These are phyloP conservation scores for Geotrichum fermentans DNA, from an alignment of 1,139 yeast species.

Conservation along the genomic window DNA sequence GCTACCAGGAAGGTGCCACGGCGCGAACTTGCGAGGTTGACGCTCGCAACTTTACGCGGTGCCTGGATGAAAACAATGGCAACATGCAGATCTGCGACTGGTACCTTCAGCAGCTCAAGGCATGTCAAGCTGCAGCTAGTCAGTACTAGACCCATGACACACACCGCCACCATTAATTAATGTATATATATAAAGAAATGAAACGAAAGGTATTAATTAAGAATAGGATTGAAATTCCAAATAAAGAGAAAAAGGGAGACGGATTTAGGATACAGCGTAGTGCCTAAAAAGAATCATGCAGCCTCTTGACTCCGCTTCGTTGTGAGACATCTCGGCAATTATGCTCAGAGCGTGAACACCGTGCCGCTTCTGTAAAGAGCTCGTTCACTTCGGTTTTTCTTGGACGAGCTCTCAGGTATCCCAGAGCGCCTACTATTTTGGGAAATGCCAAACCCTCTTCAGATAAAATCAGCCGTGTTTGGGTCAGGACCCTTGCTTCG, in stretches of 20 bases:
- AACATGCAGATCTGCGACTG: slow-evolving; percentile 96
- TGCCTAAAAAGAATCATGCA: no score
- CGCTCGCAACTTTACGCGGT: slow-evolving; percentile 91
- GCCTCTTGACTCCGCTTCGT: slow-evolving; percentile 37
- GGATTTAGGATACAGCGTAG: no score
- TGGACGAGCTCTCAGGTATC: slow-evolving; percentile 93
- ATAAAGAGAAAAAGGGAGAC: no score
- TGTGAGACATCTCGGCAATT: slow-evolving; percentile 69
- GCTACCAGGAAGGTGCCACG: slow-evolving; percentile 1
- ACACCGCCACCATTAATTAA: neutral
- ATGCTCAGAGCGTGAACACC: slow-evolving; percentile 94
- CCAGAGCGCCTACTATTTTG: slow-evolving; percentile 60
- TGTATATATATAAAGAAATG: neutral
- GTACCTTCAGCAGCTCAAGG: slow-evolving; percentile 93
- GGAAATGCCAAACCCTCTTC: slow-evolving; percentile 87
- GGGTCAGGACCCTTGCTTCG: slow-evolving; percentile 30
- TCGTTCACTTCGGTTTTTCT: slow-evolving; percentile 92
- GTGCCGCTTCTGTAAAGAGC: slow-evolving; percentile 94
- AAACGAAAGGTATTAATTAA: neutral
- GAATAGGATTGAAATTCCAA: neutral
- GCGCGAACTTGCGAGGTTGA: slow-evolving; percentile 76
- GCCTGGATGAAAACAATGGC: slow-evolving; percentile 88
- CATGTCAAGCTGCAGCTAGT: slow-evolving; percentile 91
- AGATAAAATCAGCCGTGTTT: slow-evolving; percentile 56
- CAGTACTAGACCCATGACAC: slow-evolving; percentile 48